Conservation (phyloP, 768 basidiomycete species). For the Flagelloscypha sp. region DNA sequence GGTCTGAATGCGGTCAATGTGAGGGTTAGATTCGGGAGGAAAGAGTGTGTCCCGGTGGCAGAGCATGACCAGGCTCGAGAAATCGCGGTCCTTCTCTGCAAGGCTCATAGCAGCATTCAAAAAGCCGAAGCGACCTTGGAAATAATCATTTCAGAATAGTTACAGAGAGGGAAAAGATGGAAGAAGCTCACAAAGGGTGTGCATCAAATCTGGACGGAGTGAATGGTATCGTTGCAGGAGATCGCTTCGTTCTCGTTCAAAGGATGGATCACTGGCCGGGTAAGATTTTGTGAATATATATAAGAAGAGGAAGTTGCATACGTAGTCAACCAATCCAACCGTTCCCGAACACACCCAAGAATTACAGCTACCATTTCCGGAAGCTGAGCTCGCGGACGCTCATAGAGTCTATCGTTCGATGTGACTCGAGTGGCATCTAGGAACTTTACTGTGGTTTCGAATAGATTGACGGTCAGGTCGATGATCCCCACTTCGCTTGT, state of each 20-base stretch:
- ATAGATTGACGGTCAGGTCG: constrained; percentile 63
- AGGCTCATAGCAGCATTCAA: constrained; percentile 67
- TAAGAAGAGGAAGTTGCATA: constrained; percentile 13
- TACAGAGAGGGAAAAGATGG: background rate
- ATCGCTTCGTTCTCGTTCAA: constrained; percentile 47
- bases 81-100: constrained; percentile 84
- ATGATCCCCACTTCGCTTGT: constrained; percentile 64
- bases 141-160: constrained; percentile 3
- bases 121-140: constrained; percentile 56
- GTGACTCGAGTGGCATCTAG: constrained; percentile 37
- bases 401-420: constrained; percentile 18
- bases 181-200: constrained; percentile 64
- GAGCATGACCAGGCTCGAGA: constrained; percentile 73
- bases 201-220: constrained; percentile 69
- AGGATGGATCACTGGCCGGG: constrained; percentile 38
- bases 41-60: constrained; percentile 64
- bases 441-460: constrained; percentile 50
- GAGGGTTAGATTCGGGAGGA: constrained; percentile 56
- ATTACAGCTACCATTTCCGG: constrained; percentile 56
- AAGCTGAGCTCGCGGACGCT: constrained; percentile 44
- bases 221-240: constrained; percentile 61
- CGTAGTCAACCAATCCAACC: constrained; percentile 63
- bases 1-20: constrained; percentile 49
- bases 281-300: constrained; percentile 27
- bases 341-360: constrained; percentile 61